A percentile compares a stretch with the other conserved stretches of the same genome.
These are phyloP conservation scores for Cryptococcus maquisensis DNA, from an alignment of 1,284 basidiomycete genomes.

Conservation along the genomic window DNA sequence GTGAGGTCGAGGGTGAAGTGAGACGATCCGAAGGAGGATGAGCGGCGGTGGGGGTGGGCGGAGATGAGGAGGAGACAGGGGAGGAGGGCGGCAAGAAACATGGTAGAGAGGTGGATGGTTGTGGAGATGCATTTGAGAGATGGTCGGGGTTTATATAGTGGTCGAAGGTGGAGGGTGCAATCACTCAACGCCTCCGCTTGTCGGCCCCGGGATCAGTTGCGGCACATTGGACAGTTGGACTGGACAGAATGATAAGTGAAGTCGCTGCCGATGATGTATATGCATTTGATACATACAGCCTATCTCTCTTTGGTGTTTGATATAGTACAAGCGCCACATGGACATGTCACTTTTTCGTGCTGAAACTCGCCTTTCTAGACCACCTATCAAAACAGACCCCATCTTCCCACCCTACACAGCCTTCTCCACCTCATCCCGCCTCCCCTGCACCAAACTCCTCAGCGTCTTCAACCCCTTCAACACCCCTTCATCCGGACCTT, in stretches of 20 bases:
- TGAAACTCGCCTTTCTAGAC: neutral
- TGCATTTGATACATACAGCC: neutral
- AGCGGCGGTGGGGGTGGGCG: neutral
- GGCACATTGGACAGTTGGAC: too few species aligned
- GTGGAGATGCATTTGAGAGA: too few species aligned
- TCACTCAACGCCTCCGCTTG: too few species aligned
- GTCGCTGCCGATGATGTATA: neutral
- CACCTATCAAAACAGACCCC: neutral
- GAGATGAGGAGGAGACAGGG: conserved; percentile 7
- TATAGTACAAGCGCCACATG: neutral
- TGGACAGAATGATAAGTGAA: too few species aligned
- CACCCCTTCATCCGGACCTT: conserved; percentile 75
- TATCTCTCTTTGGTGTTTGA: neutral
- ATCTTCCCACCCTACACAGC: neutral
- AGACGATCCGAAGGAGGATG: neutral
- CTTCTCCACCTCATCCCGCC: conserved; percentile 33
- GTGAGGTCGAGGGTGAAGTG: conserved; percentile 14
- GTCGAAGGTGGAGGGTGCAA: too few species aligned
- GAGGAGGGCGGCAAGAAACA: neutral
- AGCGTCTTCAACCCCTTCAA: conserved; percentile 66
- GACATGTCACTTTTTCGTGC: neutral
- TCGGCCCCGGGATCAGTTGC: too few species aligned
- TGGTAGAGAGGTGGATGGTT: neutral
- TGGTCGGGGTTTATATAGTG: too few species aligned
- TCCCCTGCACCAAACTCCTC: conserved; percentile 57